Base-by-base conservation (phyloP, 768 basidiomycete genomes). In the Pleurotus sapidus region DNA sequence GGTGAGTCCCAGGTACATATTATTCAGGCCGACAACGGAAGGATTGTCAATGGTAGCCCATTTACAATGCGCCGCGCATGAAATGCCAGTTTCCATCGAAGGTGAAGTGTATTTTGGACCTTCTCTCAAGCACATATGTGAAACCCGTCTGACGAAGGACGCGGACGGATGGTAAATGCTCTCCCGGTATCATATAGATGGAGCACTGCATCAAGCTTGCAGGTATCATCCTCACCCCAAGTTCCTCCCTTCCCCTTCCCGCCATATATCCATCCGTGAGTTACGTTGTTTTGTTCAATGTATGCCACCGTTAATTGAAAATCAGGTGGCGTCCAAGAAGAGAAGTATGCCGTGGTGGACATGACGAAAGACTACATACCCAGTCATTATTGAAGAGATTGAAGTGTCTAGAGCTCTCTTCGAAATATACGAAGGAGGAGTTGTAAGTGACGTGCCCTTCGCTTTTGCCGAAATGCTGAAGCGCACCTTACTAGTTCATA, bases 341-440 rank as follows among this genome's bases (percentile, higher is more conserved):
- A 92, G 37, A 86, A 81, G 60, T 96, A 95, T 68, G 76, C 76
- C 18, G 78, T 94, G 15, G 77, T 94, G 9, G 87, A 92, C 60
- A 65, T 90, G 40, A 83, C 77, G 12, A 77, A 72, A 45, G 63
- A 71, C 1, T n/a, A 67, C 67, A 23, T 65, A 69, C 30, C 62
- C 71, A 5, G 74, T 67, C 15, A 76, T 91, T 30, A 65, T 96
- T 7, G 93, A 96, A 71, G 91, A 95, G 66, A 75, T 93, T 20
- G 94, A 95, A 69, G 69, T 87, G 42, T 92, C 89, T 18, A 76
- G 93, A 27, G 91, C 92, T 0, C 72, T 93, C 55, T 96, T 95
- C 61, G 94, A 95, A 69, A 73, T 91, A 7, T 96, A 95, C 64
- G 93, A 95, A 71, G 94, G 93, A 11, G 93, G 86, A 3, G 85